Percentiles rank a stretch among this genome's conserved stretches.
phyloP scores from a whole-genome alignment of 257 asterid genomes.

The Primulina tabacum region DNA sequence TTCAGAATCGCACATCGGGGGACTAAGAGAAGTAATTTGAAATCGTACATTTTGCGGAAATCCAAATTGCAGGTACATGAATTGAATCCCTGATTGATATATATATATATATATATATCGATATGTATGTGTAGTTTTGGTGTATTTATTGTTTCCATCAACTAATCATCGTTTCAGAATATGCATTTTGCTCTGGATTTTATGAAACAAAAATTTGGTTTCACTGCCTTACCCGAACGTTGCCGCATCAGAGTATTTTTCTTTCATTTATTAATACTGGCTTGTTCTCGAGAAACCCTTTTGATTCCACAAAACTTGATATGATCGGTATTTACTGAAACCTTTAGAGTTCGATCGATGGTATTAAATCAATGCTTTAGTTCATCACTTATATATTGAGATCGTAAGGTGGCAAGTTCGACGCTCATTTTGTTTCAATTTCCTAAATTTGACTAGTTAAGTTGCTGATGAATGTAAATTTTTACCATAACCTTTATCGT shows the following conservation, averaged over 20 bases:
- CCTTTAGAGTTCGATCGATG: not conserved
- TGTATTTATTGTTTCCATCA: not conserved
- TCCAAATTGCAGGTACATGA: slow-evolving; percentile 30
- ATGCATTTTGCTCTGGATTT: not conserved
- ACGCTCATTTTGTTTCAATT: not conserved
- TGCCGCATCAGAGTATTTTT: not conserved
- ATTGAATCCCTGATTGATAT: not conserved
- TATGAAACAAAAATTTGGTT: not conserved
- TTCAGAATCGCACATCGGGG: slow-evolving; percentile 25
- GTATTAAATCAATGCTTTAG: too few relatives aligned
- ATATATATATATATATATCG: not conserved
- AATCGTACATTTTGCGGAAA: slow-evolving; percentile 15
- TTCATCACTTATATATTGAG: too few relatives aligned
- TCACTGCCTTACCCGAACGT: not conserved
- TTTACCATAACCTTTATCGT: not conserved
- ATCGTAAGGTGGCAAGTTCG: not conserved
- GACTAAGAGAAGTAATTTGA: slow-evolving; percentile 22
- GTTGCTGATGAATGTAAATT: not conserved
- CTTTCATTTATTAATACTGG: not conserved
- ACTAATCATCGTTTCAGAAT: not conserved
- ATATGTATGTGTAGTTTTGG: not conserved
- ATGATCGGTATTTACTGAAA: not conserved
- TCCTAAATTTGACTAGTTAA: too few relatives aligned
- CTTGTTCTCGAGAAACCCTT: too few relatives aligned
- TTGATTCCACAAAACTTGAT: not conserved